Evolutionary conservation across 257 asterid species (phyloP), one percentile per base, ranked within the genome.

Genomic region (Verbena officinalis): DNA sequence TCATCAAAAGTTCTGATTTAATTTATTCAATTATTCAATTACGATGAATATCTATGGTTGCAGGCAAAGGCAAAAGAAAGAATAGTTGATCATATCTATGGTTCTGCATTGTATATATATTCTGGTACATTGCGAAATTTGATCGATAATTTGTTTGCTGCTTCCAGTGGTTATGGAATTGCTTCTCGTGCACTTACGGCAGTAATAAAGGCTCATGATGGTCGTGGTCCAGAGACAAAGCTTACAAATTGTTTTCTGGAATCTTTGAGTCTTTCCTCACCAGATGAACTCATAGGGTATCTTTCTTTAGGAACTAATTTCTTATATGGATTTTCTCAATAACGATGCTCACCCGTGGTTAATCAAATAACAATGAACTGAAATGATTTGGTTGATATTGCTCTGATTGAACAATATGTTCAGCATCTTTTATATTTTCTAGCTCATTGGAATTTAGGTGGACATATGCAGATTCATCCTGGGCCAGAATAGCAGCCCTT

Each of bases 401-500:
- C 58, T 44, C 53, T 36, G 59, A 31, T 38, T n/a, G n/a, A 22
- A 23, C 62, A 57, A 61, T 60, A 23, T 59, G 5, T 45, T 68
- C 58, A 64, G 70, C 77, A 68, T 69, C 63, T 36, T 65, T 68
- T 36, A 78, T 76, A 68, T 76, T 57, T 76, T 73, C 72, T 73
- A 73, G 78, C 83, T 86, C 72, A 69, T 86, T 80, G 84, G 85
- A 78, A 80, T 78, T 80, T 83, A 93, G 98, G 97, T 93, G 99
- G 99, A 90, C 97, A 73, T 93, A 93, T 78, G 96, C 89, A 77
- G 99, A 93, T 86, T 73, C 96, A 72, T 89, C 99, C 31, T 93
- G 99, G 99, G 97, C 96, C 55, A 86, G 99, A 55, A 86, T 93
- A 59, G 99, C 99, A 38, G 96, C 99, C 7, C 91, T 93, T 51